Evolutionary conservation across 139 green algal genomes (phyloP), one percentile per base, ranked within the genome.

Genomic region (Micractinium conductrix): DNA sequence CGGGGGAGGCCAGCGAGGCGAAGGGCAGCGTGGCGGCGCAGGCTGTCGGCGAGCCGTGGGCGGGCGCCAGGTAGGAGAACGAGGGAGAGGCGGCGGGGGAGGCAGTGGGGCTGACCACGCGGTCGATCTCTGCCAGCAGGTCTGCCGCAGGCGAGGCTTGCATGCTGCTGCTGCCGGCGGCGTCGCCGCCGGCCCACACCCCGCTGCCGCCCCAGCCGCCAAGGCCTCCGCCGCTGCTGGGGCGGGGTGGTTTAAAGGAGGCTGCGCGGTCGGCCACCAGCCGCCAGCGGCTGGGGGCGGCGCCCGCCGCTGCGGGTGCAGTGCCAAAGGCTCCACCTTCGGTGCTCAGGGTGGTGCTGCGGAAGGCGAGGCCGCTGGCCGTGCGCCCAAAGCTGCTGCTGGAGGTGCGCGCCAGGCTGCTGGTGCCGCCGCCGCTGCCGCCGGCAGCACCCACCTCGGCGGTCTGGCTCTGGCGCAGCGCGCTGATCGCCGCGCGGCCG

Each of bases 91-190:
- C 72, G 26, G n/a, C 16, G 0, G 17, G n/a, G 72, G 74, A 48
- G 35, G 74, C 50, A 26, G 74, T 43, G 6, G 48, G 74, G 48
- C 30, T 80, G 19, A 80, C 50, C 12, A 38, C 74, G 9, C 74
- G 33, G 1, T 28, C 35, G 26, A 81, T 81, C 35, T 81, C 74
- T 9, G 74, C 74, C 35, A 81, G 74, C 74, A 81, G 50, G 50
- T 68, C 50, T 30, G 55, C 74, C 14, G 74, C 74, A 22, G 50
- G 50, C 2, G 35, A 68, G 22, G 74, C 37, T n/a, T n/a, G n/a
- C n/a, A n/a, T n/a, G n/a, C n/a, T n/a, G n/a, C n/a, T n/a, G n/a
- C n/a, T n/a, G n/a, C n/a, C n/a, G n/a, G n/a, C n/a, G n/a, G n/a
- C n/a, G n/a, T n/a, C n/a, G n/a, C n/a, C n/a, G n/a, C n/a, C n/a